Percentiles rank a stretch among this genome's conserved stretches.
Conservation (phyloP, 495 filamentous ascomycete genomes). For the Penicillium goetzii region DNA sequence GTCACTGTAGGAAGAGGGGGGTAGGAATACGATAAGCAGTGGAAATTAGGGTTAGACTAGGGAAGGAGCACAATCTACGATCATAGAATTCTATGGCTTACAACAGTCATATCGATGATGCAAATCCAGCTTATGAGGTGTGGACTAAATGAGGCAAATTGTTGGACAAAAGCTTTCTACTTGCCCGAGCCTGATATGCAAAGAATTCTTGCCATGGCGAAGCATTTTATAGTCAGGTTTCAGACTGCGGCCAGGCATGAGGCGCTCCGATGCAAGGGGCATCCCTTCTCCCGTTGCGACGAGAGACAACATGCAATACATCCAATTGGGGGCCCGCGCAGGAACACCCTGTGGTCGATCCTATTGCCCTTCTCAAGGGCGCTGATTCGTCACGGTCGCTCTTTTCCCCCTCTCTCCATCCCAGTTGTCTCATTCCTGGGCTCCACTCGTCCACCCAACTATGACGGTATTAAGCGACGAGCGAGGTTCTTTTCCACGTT, state of each 20-base stretch:
- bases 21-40: neutral
- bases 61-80: neutral
- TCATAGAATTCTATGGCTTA: neutral
- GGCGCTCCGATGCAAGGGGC: slow-evolving; percentile 31
- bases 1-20: slow-evolving; percentile 1
- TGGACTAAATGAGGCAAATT: neutral
- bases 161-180: neutral
- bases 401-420: slow-evolving; percentile 25
- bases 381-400: slow-evolving; percentile 29
- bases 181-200: neutral
- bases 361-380: slow-evolving; percentile 32
- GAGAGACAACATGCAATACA: slow-evolving; percentile 37
- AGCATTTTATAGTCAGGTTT: slow-evolving; percentile 37
- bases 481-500: slow-evolving; percentile 33
- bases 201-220: slow-evolving; percentile 23
- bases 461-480: slow-evolving; percentile 30
- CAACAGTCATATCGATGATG: neutral
- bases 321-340: slow-evolving; percentile 37
- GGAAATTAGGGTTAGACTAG: neutral
- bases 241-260: slow-evolving; percentile 30
- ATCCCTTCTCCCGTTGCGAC: slow-evolving; percentile 29
- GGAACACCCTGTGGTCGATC: slow-evolving; percentile 33
- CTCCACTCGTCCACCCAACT: slow-evolving; percentile 22
- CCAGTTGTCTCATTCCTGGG: slow-evolving; percentile 38
- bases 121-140: neutral